Evolutionary conservation across 1,284 basidiomycete species (phyloP).

Genomic region (Papiliotrema flavescens): DNA sequence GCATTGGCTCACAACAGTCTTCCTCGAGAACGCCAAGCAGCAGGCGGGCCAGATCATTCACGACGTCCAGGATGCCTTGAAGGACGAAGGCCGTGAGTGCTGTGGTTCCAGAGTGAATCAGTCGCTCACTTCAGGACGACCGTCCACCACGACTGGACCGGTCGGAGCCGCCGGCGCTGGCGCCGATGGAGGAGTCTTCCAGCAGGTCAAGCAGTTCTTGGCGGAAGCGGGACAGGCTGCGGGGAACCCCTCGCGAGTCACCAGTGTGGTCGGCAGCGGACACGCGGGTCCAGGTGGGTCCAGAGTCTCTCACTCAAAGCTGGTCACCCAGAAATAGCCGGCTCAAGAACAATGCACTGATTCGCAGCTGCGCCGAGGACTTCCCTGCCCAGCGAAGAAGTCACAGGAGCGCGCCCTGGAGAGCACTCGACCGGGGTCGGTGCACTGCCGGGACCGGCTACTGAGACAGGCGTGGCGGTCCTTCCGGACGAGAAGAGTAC

Average conservation of each 20-base stretch:
- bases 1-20: neutral
- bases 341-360: no score
- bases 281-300: neutral
- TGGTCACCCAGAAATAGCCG: no score
- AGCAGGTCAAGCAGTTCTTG: conserved; percentile 18
- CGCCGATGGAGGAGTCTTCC: conserved; percentile 10
- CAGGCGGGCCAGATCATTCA: conserved; percentile 1
- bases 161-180: neutral
- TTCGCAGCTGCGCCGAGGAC: conserved; percentile 10
- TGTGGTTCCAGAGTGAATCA: no score
- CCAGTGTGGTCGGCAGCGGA: neutral
- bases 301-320: neutral
- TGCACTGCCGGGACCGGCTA: conserved; percentile 46
- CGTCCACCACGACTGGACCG: conserved; percentile 8
- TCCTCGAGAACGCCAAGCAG: conserved; percentile 10
- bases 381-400: conserved; percentile 31
- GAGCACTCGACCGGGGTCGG: conserved; percentile 47
- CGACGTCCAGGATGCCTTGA: conserved; percentile 1
- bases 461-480: conserved; percentile 44
- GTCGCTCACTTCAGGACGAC: conserved; percentile 9
- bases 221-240: conserved; percentile 2
- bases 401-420: conserved; percentile 29
- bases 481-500: conserved; percentile 1
- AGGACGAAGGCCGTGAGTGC: neutral
- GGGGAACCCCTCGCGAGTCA: neutral